Evolutionary conservation across 805 yeast genomes (phyloP).

Genomic region (Saturnispora bothae): DNA sequence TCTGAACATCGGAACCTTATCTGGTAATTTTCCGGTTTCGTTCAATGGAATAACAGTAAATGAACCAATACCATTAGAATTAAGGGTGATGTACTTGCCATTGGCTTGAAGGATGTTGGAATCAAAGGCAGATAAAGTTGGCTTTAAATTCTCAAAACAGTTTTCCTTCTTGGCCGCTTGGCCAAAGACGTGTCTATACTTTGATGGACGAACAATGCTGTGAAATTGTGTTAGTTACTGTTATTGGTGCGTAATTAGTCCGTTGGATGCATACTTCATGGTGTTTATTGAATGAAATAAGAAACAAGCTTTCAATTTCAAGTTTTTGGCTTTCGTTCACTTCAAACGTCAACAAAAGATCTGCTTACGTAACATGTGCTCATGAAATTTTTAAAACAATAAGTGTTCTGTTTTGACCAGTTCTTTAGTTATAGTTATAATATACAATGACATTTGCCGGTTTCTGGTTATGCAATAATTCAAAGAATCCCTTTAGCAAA

Average conservation of each 20-base stretch:
- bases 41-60: conserved; percentile 83
- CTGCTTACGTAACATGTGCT: background rate
- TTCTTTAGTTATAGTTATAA: no score
- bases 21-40: conserved; percentile 90
- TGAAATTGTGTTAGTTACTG: no score
- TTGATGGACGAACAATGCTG: conserved; percentile 92
- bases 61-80: conserved; percentile 95
- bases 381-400: no score
- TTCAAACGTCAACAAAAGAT: no score
- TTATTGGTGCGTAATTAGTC: no score
- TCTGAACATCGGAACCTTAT: conserved; percentile 82
- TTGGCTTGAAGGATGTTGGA: conserved; percentile 81
- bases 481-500: no score
- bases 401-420: no score
- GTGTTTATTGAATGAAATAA: no score
- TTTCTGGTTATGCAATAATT: no score
- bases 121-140: conserved; percentile 93
- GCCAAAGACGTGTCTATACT: conserved; percentile 93
- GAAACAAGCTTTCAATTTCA: no score
- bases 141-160: conserved; percentile 63
- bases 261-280: background rate
- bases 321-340: background rate
- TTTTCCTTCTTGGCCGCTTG: conserved; percentile 68
- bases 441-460: no score
- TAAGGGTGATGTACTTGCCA: conserved; percentile 75